These are phyloP conservation scores for Cladosporium halotolerans DNA, from an alignment of 2,329 filamentous ascomycete genomes.

Conservation along the genomic window DNA sequence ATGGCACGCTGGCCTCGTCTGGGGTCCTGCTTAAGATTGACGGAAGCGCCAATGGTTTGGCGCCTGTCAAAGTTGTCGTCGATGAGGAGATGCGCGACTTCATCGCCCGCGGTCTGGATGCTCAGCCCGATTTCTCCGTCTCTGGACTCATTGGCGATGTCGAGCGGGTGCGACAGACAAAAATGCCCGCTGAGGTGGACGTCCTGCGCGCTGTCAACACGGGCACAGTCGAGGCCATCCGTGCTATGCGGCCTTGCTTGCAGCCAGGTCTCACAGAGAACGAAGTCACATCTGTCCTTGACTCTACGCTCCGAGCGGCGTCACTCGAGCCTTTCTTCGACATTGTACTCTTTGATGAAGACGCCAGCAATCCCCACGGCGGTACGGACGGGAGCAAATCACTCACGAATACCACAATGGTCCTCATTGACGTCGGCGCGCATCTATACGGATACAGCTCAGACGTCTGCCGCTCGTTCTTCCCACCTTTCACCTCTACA, in stretches of 20 bases:
- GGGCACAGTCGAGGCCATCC: conserved; percentile 55
- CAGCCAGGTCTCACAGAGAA: conserved; percentile 52
- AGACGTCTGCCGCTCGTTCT: conserved; percentile 59
- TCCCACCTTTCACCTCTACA: conserved; percentile 28
- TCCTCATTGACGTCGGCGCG: conserved; percentile 58
- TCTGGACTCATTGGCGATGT: conserved; percentile 49
- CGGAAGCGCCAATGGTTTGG: conserved; percentile 12
- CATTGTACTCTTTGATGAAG: conserved; percentile 56
- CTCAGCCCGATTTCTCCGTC: conserved; percentile 48
- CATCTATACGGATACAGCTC: conserved; percentile 59
- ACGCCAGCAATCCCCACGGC: conserved; percentile 49
- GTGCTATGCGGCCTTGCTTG: conserved; percentile 52
- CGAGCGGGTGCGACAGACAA: conserved; percentile 54
- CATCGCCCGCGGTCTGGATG: conserved; percentile 51
- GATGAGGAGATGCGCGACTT: conserved; percentile 61
- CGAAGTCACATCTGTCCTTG: conserved; percentile 50
- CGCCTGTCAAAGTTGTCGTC: conserved; percentile 48
- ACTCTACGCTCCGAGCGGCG: conserved; percentile 49
- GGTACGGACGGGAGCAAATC: conserved; percentile 46
- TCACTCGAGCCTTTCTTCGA: conserved; percentile 57
- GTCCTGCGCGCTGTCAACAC: conserved; percentile 58
- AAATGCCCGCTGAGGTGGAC: conserved; percentile 51
- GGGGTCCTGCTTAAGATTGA: conserved; percentile 9
- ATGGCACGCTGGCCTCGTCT: conserved; percentile 43
- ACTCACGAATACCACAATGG: conserved; percentile 49